phyloP scores from a whole-genome alignment of 345 rosid genomes.

The Arabidopsis arenosa region DNA sequence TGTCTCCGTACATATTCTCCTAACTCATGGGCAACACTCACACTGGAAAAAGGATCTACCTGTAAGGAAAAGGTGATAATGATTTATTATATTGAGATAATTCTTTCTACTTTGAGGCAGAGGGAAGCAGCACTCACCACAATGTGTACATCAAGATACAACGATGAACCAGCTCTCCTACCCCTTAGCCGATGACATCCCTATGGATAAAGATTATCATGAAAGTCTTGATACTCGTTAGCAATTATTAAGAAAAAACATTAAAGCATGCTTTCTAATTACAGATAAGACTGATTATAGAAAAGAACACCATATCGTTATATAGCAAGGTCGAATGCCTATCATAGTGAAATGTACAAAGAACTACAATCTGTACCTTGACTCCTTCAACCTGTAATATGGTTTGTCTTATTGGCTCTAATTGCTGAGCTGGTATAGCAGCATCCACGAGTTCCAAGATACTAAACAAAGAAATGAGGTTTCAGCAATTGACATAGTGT shows the following conservation, averaged over 20 bases:
- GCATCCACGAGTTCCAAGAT: conserved; percentile 97
- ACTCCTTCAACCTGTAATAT: conserved; percentile 84
- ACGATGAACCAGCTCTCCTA: conserved; percentile 90
- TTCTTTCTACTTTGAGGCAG: background rate
- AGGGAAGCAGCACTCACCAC: conserved; percentile 60
- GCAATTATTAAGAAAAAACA: conserved; percentile 10
- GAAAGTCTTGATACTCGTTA: conserved; percentile 15
- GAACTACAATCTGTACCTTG: conserved; percentile 54
- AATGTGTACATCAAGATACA: conserved; percentile 92
- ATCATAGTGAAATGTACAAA: conserved; percentile 32
- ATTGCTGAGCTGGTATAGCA: conserved; percentile 73
- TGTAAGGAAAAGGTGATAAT: conserved; percentile 40
- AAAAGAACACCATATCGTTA: conserved; percentile 8
- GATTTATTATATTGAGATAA: conserved; percentile 17
- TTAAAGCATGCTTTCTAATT: conserved; percentile 25
- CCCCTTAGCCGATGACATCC: conserved; percentile 97
- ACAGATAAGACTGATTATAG: conserved; percentile 7
- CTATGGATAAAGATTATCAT: conserved; percentile 47
- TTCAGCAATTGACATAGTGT: conserved; percentile 36
- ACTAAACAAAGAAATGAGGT: conserved; percentile 49
- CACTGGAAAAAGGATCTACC: conserved; percentile 92
- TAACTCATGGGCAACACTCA: conserved; percentile 86
- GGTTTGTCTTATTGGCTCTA: conserved; percentile 72
- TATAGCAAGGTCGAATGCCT: conserved; percentile 9
- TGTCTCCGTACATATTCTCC: conserved; percentile 83